A percentile compares a stretch with the other conserved stretches of the same genome.
Evolutionary conservation across 176 grass and related monocot species (phyloP).

Genomic region (Musa schizocarpa): DNA sequence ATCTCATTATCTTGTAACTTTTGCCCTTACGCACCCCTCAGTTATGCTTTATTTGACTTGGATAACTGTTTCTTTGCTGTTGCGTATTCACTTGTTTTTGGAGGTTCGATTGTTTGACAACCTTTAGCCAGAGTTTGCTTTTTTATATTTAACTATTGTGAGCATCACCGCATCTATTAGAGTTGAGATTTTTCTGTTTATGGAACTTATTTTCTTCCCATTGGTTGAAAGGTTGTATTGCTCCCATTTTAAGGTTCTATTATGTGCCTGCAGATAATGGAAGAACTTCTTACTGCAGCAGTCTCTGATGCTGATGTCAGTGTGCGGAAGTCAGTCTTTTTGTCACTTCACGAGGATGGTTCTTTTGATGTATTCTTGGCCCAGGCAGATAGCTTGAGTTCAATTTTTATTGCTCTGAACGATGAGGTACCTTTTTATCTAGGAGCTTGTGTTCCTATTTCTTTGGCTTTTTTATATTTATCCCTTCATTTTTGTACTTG

Average conservation of each 20-base stretch:
- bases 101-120: neutral
- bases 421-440: constrained; percentile 54
- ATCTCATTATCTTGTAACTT: neutral
- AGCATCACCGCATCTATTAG: neutral
- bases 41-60: no score
- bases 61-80: neutral
- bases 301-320: constrained; percentile 88
- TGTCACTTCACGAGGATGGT: constrained; percentile 48
- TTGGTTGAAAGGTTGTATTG: no score
- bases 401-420: constrained; percentile 95
- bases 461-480: neutral
- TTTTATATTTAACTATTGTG: no score
- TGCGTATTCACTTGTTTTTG: neutral
- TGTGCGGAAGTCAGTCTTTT: constrained; percentile 85
- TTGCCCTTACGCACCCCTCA: no score
- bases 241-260: neutral
- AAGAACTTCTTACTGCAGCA: constrained; percentile 88
- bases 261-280: constrained; percentile 60
- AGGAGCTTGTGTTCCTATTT: neutral
- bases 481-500: neutral
- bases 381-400: constrained; percentile 91
- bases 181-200: neutral
- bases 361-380: constrained; percentile 89
- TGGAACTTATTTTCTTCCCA: neutral
- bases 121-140: no score